These are phyloP conservation scores for Saussurea involucrata DNA, from an alignment of 129 eudicot species.

Conservation along the genomic window DNA sequence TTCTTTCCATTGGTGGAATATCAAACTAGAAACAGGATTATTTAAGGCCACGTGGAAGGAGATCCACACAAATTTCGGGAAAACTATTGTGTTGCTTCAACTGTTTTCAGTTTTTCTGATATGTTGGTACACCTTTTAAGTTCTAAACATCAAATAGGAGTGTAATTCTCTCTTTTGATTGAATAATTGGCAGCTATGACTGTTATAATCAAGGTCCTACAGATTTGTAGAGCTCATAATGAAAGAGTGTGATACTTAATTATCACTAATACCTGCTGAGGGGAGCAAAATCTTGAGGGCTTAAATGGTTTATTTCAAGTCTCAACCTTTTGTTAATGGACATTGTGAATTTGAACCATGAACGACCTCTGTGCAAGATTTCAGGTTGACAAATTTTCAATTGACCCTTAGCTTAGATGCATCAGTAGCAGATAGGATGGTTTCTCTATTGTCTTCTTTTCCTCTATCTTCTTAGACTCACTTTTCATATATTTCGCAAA, in stretches of 20 bases:
- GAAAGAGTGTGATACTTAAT: background rate
- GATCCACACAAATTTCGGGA: background rate
- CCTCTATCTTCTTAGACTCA: background rate
- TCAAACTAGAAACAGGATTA: slow-evolving; percentile 6
- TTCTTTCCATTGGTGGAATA: slow-evolving; percentile 2
- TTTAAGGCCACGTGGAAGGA: background rate
- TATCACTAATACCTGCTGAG: background rate
- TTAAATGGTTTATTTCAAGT: background rate
- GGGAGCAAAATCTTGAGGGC: background rate
- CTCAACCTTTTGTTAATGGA: background rate
- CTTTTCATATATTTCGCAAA: background rate
- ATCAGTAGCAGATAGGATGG: background rate
- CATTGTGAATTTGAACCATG: background rate
- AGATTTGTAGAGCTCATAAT: background rate
- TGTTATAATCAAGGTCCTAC: background rate
- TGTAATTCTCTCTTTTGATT: background rate
- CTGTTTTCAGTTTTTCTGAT: background rate
- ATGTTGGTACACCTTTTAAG: background rate
- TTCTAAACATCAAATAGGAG: background rate
- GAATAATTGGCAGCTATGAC: background rate
- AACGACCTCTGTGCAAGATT: background rate
- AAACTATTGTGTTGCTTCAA: background rate
- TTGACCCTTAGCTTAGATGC: background rate
- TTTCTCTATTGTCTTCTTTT: background rate
- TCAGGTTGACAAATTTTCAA: background rate